Evolutionary conservation across 345 rosid genomes (phyloP).

Genomic region (Acer saccharum): DNA sequence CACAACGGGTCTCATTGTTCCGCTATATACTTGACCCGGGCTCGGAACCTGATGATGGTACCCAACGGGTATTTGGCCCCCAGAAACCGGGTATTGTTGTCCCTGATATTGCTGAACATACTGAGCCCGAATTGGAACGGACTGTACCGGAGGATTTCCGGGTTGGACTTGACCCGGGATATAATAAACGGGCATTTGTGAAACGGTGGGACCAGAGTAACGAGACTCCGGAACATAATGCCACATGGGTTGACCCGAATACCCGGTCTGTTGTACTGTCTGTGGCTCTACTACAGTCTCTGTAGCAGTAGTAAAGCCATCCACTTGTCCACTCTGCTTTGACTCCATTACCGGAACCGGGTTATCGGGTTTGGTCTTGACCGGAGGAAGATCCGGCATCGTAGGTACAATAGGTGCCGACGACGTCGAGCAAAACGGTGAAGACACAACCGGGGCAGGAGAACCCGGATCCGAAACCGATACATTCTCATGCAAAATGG

Average conservation of each 20-base stretch:
- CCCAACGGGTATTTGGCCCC: conserved; percentile 65
- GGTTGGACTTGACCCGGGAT: conserved; percentile 53
- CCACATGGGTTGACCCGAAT: conserved; percentile 57
- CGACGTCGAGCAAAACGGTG: conserved; percentile 70
- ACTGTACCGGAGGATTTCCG: conserved; percentile 52
- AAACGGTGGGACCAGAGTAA: conserved; percentile 50
- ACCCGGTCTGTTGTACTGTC: conserved; percentile 37
- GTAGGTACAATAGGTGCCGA: conserved; percentile 53
- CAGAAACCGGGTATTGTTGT: conserved; percentile 32
- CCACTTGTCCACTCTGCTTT: conserved; percentile 25
- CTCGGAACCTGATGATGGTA: conserved; percentile 58
- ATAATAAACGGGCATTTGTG: conserved; percentile 67
- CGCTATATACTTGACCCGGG: conserved; percentile 62
- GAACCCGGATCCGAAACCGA: conserved; percentile 89
- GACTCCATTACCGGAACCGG: conserved; percentile 34
- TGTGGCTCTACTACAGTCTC: conserved; percentile 42
- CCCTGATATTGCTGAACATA: conserved; percentile 40
- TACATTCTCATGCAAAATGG: conserved; percentile 47
- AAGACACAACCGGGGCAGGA: conserved; percentile 70
- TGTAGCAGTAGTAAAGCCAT: not conserved
- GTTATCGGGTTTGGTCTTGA: conserved; percentile 62
- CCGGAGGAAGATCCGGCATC: conserved; percentile 74
- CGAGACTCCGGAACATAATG: conserved; percentile 57
- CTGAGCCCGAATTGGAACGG: conserved; percentile 43
- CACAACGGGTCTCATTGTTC: conserved; percentile 46